Base-by-base conservation (phyloP, 2,329 filamentous ascomycete species). In the Ophiosphaerella korrae region DNA sequence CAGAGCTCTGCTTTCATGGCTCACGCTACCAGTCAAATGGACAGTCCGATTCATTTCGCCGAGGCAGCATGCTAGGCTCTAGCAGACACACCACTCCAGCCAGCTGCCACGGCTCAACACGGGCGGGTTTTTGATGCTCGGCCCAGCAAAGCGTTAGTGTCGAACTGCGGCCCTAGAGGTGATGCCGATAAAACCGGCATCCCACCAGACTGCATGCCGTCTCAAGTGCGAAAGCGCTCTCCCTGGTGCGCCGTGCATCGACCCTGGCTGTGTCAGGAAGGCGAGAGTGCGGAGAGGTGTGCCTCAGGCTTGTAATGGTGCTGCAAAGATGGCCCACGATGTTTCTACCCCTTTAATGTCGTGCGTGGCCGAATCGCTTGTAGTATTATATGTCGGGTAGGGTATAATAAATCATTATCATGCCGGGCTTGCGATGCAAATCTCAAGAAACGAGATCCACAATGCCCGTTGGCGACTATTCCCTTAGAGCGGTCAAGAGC, bases 361-460 rank as follows among this genome's bases (percentile, higher is more conserved):
- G 16, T 53, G 49, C 45, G 36, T 35, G 36, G 42, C 42, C 38
- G 49, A 37, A 53, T 45, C 41, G 40, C 33, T 24, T 39, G 42
- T 47, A 49, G 53, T 58, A 29, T 52, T 60, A 60, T 64, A 57
- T 60, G 46, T 51, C 57, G 52, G 58, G 61, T 48, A 52, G 37
- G 58, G 44, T 48, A 60, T 58, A 60, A 48, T 32, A 48, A 52
- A 46, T 64, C 64, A 64, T 64, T 64, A 67, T 69, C 59, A 50
- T 48, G 48, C 47, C 56, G 61, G 61, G 57, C 47, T 48, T 38
- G 33, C 46, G 38, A 44, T n/a, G 45, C 50, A 46, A 29, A 41
- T 53, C 50, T 55, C 52, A 53, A 52, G 53, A 50, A 58, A 34
- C 44, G 40, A 18, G 50, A 45, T 37, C 49, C 47, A 53, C 52